Evolutionary conservation across 78 protist species (phyloP), one percentile per base, ranked within the genome.

Genomic region (Parvularia atlantis): DNA sequence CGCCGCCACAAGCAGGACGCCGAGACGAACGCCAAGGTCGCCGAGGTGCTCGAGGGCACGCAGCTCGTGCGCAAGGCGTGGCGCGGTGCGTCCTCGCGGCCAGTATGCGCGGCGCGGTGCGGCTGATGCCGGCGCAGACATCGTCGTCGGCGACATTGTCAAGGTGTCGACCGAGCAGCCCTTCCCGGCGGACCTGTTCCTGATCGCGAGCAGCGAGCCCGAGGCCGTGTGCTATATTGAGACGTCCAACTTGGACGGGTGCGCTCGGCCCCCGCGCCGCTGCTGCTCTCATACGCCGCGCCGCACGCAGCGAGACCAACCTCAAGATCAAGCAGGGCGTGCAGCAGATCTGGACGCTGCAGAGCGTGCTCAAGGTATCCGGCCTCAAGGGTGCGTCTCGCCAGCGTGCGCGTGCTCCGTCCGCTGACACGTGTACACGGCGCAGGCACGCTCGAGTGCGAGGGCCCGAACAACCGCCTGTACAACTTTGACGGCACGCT

Each of bases 191-290:
- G 78, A 73, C 46, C 0, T 73, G 65, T 19, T 73, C 24, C 20
- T 57, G 11, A 13, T 73, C 31, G n/a, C 41, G 59, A 35, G 71
- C 20, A n/a, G 36, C n/a, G 62, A 24, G 11, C 30, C 5, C 26
- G 41, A 67, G 37, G 95, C 93, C 35, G 56, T 77, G 33, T 86
- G 90, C 54, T 90, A 86, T 71, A 64, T 95, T 28, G 96, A 95
- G 56, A 95, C 98, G 0, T 43, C 91, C 35, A 86, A 89, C 41
- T 69, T 95, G 58, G 98, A 95, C 40, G 98, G 97, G 22, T 53
- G 86, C 80, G 31, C 48, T 9, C 9, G 62, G 3, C 19, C 46
- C 46, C 19, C 46, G 46, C 9, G 46, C 46, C 19, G 46, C 4
- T 41, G 46, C 9, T 41, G 46, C 46, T 41, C 46, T 41, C 4